These are phyloP conservation scores for Mucor racemosus DNA, from an alignment of 371 early-diverging fungal species.

Conservation along the genomic window DNA sequence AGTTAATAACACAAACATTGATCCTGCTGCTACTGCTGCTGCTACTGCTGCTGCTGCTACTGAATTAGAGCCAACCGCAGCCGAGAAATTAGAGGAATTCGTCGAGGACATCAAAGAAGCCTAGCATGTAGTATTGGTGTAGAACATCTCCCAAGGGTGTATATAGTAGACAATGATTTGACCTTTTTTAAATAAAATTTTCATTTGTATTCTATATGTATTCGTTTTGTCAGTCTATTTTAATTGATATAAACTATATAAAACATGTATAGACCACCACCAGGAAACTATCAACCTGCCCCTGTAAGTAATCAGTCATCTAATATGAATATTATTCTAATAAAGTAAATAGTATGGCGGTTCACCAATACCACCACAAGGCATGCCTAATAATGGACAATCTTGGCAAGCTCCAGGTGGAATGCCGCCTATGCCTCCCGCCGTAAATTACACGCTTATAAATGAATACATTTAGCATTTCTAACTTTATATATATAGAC, in stretches of 20 bases:
- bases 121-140: neutral
- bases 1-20: neutral
- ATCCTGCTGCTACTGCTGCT: neutral
- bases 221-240: neutral
- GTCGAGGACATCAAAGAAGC: conserved; percentile 44
- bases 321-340: neutral
- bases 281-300: conserved; percentile 24
- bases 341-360: neutral
- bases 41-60: neutral
- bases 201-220: neutral
- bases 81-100: conserved; percentile 43
- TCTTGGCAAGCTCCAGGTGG: conserved; percentile 35
- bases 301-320: neutral
- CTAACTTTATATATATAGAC: conserved; percentile 19
- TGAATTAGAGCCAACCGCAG: conserved; percentile 17
- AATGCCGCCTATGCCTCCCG: conserved; percentile 18
- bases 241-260: neutral
- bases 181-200: conserved; percentile 3
- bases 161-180: neutral
- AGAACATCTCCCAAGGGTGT: neutral
- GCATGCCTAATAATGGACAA: conserved; percentile 18
- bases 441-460: neutral
- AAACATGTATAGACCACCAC: conserved; percentile 37
- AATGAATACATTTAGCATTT: neutral
- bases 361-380: conserved; percentile 13